These are phyloP conservation scores for Sabuloglossum arenarium DNA, from an alignment of 495 filamentous ascomycete genomes.

Conservation along the genomic window DNA sequence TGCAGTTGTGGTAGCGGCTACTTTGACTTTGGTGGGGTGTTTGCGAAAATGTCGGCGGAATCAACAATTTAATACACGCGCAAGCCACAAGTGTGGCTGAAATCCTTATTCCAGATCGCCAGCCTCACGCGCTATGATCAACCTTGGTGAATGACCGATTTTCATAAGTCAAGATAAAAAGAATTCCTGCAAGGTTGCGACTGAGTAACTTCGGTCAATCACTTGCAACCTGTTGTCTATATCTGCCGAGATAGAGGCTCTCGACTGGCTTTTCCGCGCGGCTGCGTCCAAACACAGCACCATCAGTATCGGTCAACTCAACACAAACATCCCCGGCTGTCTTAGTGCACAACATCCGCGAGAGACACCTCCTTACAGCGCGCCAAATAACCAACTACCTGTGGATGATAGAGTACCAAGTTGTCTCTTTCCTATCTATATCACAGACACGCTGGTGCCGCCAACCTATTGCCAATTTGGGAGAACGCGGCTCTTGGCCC, in stretches of 20 bases:
- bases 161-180: not conserved
- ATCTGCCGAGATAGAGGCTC: not conserved
- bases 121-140: not conserved
- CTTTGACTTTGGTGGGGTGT: not conserved
- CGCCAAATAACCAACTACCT: not conserved
- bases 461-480: conserved; percentile 1
- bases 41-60: not conserved
- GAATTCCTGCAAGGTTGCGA: not conserved
- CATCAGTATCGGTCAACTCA: not conserved
- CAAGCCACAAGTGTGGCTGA: not conserved
- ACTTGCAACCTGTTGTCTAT: not conserved
- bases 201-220: not conserved
- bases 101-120: not conserved
- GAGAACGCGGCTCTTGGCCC: conserved; percentile 1
- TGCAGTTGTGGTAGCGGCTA: not conserved
- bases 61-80: not conserved
- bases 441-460: not conserved
- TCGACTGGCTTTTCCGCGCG: not conserved
- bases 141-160: not conserved
- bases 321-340: not conserved
- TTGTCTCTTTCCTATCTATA: not conserved
- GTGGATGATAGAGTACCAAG: not conserved
- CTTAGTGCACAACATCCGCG: not conserved
- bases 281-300: not conserved
- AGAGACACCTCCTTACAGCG: not conserved